A percentile compares a stretch with the other conserved stretches of the same genome.
Evolutionary conservation across 129 eudicot species (phyloP).

Genomic region (Artemisia annua): DNA sequence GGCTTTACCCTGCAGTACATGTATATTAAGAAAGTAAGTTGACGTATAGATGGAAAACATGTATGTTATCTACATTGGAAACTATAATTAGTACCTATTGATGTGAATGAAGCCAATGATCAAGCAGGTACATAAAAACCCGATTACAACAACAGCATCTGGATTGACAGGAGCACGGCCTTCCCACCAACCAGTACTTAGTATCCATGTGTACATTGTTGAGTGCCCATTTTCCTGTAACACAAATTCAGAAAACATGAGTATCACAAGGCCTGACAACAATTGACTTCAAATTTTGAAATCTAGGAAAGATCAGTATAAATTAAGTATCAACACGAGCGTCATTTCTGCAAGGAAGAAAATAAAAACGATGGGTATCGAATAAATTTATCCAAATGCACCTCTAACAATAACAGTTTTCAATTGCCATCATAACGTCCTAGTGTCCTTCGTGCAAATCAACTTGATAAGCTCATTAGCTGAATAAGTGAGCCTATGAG

Average conservation of each 20-base stretch:
- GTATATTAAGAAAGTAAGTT: neutral
- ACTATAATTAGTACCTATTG: slow-evolving; percentile 55
- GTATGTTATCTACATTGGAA: neutral
- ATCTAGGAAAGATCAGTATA: neutral
- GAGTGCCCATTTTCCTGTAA: slow-evolving; percentile 92
- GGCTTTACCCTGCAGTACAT: slow-evolving; percentile 68
- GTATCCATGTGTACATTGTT: slow-evolving; percentile 78
- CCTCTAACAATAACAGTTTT: neutral
- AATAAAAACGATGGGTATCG: too few relatives aligned
- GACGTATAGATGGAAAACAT: neutral
- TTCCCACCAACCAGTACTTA: slow-evolving; percentile 99
- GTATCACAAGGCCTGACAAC: neutral
- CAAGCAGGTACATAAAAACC: slow-evolving; percentile 63
- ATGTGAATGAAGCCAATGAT: slow-evolving; percentile 75
- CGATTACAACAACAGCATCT: slow-evolving; percentile 73
- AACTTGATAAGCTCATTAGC: too few relatives aligned
- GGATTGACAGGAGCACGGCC: slow-evolving; percentile 83
- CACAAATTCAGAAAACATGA: neutral
- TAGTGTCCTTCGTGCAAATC: too few relatives aligned
- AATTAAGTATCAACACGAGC: neutral
- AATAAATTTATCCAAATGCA: neutral
- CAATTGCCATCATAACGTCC: too few relatives aligned
- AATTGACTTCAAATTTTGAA: neutral
- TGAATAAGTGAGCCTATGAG: too few relatives aligned
- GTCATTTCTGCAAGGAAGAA: too few relatives aligned